Conservation (phyloP, 2,329 filamentous ascomycete species). For the Curvularia lunata region DNA sequence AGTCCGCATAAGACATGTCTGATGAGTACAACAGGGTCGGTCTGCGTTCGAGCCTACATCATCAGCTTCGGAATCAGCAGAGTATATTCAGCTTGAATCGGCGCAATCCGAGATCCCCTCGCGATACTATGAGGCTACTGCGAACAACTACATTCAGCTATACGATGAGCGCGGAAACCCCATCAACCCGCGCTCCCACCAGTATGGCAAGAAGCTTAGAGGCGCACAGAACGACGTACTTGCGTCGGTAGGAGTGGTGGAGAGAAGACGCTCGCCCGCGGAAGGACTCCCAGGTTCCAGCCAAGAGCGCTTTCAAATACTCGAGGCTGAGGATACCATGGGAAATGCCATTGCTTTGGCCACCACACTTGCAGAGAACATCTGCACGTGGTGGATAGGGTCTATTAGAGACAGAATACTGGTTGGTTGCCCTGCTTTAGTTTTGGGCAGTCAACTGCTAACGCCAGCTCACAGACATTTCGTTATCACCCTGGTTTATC, state of each 20-base stretch:
- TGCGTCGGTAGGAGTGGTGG: conserved; percentile 56
- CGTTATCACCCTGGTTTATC: conserved; percentile 29
- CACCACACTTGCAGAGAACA: conserved; percentile 33
- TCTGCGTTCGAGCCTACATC: conserved; percentile 50
- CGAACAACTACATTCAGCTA: conserved; percentile 46
- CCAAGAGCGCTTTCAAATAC: conserved; percentile 35
- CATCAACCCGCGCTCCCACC: conserved; percentile 50
- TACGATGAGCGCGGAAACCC: conserved; percentile 56
- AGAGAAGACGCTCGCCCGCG: conserved; percentile 43
- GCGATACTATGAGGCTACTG: conserved; percentile 30
- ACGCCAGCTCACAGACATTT: conserved; percentile 33
- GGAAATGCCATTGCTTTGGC: conserved; percentile 36
- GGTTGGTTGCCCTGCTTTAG: conserved; percentile 14
- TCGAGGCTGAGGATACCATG: conserved; percentile 41
- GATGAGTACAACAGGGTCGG: conserved; percentile 44
- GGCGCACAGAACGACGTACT: conserved; percentile 57
- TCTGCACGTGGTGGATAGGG: conserved; percentile 48
- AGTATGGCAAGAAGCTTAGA: conserved; percentile 50
- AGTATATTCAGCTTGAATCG: conserved; percentile 38
- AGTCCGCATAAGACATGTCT: conserved; percentile 16
- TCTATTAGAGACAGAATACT: conserved; percentile 38
- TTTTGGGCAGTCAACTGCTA: background rate
- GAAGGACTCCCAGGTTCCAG: conserved; percentile 37
- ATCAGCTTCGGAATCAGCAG: conserved; percentile 27
- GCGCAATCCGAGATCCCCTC: conserved; percentile 33